Conservation (phyloP, 371 early-diverging fungal genomes). For the Mucor ambiguus region DNA sequence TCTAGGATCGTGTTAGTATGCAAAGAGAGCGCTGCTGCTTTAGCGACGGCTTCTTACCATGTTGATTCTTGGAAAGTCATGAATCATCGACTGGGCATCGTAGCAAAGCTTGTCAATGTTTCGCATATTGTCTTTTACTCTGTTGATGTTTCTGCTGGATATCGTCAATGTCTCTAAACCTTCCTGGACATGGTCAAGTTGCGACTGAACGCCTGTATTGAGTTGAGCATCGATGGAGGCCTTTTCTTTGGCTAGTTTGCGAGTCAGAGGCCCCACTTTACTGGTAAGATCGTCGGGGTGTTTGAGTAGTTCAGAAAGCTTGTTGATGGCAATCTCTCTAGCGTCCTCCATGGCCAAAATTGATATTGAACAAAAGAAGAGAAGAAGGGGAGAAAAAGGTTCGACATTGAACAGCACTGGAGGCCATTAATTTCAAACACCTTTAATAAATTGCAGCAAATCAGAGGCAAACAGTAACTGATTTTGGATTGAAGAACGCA, state of each 20-base stretch:
- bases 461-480: background rate
- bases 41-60: conserved; percentile 57
- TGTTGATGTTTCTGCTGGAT: conserved; percentile 68
- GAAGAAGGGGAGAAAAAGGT: background rate
- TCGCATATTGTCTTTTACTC: conserved; percentile 74
- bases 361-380: background rate
- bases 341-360: conserved; percentile 46
- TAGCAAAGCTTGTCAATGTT: conserved; percentile 83
- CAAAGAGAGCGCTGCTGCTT: background rate
- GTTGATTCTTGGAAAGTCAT: conserved; percentile 85
- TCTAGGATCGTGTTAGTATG: conserved; percentile 42
- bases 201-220: conserved; percentile 89
- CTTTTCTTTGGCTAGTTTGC: conserved; percentile 88
- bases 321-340: conserved; percentile 52
- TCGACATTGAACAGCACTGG: background rate
- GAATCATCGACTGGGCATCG: conserved; percentile 82
- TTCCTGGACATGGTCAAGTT: conserved; percentile 89
- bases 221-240: conserved; percentile 94
- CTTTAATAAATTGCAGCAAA: background rate
- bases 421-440: background rate
- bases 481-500: background rate
- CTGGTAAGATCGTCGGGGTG: conserved; percentile 95
- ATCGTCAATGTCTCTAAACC: conserved; percentile 79
- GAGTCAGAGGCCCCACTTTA: conserved; percentile 77
- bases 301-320: conserved; percentile 65